Base-by-base conservation (phyloP, 2,329 filamentous ascomycete species). In the Talaromyces funiculosus region DNA sequence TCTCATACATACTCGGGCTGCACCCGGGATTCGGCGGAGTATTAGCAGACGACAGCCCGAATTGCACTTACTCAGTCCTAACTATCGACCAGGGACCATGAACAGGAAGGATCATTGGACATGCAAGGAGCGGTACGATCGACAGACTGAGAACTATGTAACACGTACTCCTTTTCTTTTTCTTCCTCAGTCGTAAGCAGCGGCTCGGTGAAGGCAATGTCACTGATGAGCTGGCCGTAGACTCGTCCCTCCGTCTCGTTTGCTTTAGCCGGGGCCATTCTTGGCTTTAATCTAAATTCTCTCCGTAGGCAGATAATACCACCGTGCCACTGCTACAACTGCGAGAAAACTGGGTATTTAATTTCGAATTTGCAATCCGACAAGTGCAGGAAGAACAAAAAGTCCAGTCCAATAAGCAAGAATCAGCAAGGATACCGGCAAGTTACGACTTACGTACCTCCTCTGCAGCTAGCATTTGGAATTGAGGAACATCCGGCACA, bases 11-110 rank as follows among this genome's bases (percentile, higher is more conserved):
- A 38, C 51, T 54, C 47, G 47, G 47, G 49, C 51, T 54, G 33
- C 51, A 38, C 51, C 51, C 51, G 51, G 51, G 33, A 54, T 54
- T 54, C 51, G 51, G 51, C 51, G 51, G 20, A 54, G 26, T 10
- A 26, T 18, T n/a, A 26, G 12, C 12, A 47, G 26, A 35, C 42
- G 26, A 20, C 29, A 51, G 47, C n/a, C 26, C 26, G 47, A 42
- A 2, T 38, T 38, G 37, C 18, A 38, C 37, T 40, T 18, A 3
- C 12, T n/a, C 16, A 18, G 35, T n/a, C n/a, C n/a, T n/a, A n/a
- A n/a, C n/a, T n/a, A n/a, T n/a, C n/a, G n/a, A n/a, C n/a, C n/a
- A n/a, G n/a, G n/a, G n/a, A n/a, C n/a, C n/a, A n/a, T n/a, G n/a
- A n/a, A n/a, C n/a, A n/a, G n/a, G n/a, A n/a, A n/a, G n/a, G n/a